Conservation (phyloP, 331 rosid species). For the Dryas integrifolia region DNA sequence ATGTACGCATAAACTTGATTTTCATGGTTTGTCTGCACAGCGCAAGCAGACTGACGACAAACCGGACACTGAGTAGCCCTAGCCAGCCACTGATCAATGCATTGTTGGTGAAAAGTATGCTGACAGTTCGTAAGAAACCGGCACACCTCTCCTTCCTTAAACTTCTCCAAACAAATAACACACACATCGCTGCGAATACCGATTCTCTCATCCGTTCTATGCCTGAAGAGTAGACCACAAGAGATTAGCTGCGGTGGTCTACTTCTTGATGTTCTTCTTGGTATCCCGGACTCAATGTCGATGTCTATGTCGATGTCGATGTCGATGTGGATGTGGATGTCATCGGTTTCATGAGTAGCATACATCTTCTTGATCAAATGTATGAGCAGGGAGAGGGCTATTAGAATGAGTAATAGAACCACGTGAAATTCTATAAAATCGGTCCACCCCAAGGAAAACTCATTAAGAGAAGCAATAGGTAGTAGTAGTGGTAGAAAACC, state of each 20-base stretch:
- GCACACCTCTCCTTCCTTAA: constrained; percentile 10
- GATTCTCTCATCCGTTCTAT: not conserved
- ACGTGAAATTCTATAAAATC: no score
- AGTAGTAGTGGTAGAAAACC: no score
- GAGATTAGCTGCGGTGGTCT: not conserved
- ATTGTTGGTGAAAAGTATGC: constrained; percentile 3
- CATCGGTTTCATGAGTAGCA: not conserved
- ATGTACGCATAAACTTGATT: no score
- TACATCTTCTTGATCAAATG: not conserved
- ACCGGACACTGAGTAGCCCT: constrained; percentile 7
- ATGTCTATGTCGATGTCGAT: no score
- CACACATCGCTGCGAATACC: not conserved
- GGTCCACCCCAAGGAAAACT: no score
- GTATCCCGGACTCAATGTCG: not conserved
- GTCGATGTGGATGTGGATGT: no score
- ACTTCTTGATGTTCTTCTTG: not conserved
- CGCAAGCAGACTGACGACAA: not conserved
- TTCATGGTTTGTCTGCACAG: no score
- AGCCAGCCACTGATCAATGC: constrained; percentile 3
- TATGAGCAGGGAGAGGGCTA: not conserved
- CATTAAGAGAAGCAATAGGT: no score
- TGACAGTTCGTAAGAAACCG: not conserved
- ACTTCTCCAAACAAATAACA: constrained; percentile 23
- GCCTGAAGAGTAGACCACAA: not conserved
- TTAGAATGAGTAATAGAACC: no score